phyloP scores from a whole-genome alignment of 2,329 filamentous ascomycete species.

The Fusarium solani-melongenae region DNA sequence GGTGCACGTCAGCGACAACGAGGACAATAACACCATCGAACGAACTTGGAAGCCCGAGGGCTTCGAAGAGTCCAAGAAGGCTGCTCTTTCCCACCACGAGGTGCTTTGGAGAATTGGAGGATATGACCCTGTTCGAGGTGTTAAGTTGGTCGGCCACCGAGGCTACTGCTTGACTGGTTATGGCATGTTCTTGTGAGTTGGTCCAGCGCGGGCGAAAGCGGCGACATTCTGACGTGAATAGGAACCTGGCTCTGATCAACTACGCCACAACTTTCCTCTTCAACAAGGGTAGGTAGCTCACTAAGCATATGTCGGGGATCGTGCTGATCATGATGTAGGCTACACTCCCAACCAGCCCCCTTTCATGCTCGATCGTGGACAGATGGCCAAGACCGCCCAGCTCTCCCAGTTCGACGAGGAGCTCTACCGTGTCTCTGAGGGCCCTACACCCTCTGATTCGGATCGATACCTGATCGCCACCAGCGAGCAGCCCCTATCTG shows the following conservation, averaged over 20 bases:
- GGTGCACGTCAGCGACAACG: constrained; percentile 84
- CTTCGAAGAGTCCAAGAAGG: constrained; percentile 77
- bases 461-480: constrained; percentile 87
- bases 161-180: constrained; percentile 93
- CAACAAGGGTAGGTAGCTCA: constrained; percentile 34
- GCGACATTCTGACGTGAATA: constrained; percentile 27
- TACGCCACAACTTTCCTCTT: constrained; percentile 90
- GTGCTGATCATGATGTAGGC: constrained; percentile 54
- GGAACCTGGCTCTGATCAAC: constrained; percentile 91
- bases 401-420: constrained; percentile 98
- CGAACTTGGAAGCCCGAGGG: constrained; percentile 85
- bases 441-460: constrained; percentile 83
- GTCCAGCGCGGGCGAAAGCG: not conserved
- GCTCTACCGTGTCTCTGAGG: constrained; percentile 94
- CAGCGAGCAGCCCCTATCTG: constrained; percentile 94
- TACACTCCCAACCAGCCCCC: constrained; percentile 88
- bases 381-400: constrained; percentile 98
- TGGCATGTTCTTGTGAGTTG: constrained; percentile 78
- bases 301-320: not conserved
- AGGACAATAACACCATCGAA: constrained; percentile 86
- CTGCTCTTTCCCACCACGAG: constrained; percentile 91
- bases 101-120: constrained; percentile 89
- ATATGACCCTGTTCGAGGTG: constrained; percentile 91
- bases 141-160: constrained; percentile 93
- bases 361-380: constrained; percentile 93